Conservation (phyloP, 176 grass and related monocot species). For the Otatea glauca region DNA sequence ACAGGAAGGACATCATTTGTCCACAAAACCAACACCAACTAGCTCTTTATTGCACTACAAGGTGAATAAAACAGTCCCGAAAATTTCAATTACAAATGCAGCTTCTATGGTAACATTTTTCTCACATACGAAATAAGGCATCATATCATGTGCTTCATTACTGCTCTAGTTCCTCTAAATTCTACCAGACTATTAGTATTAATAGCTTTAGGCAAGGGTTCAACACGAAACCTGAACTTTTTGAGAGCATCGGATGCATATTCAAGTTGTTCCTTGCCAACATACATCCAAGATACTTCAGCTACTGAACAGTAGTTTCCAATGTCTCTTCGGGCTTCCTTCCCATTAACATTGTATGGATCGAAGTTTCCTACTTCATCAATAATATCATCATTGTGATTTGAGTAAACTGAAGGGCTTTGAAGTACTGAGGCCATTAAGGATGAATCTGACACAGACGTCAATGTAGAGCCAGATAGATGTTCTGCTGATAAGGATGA, state of each 20-base stretch:
- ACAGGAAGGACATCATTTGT: background rate
- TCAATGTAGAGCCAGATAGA: slow-evolving; percentile 56
- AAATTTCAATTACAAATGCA: slow-evolving; percentile 16
- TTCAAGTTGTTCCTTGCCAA: slow-evolving; percentile 86
- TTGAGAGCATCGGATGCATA: slow-evolving; percentile 86
- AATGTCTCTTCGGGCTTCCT: slow-evolving; percentile 67
- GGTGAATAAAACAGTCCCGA: background rate
- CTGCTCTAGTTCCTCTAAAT: background rate
- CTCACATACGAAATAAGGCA: background rate
- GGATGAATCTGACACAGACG: slow-evolving; percentile 74
- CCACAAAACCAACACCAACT: background rate
- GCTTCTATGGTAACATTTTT: background rate
- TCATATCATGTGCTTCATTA: background rate
- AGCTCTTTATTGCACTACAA: background rate
- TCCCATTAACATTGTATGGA: slow-evolving; percentile 85
- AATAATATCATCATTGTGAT: slow-evolving; percentile 41
- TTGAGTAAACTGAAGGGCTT: slow-evolving; percentile 66
- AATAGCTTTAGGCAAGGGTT: slow-evolving; percentile 12
- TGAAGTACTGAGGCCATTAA: slow-evolving; percentile 51
- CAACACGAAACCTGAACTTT: slow-evolving; percentile 75
- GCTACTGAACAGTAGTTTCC: slow-evolving; percentile 67
- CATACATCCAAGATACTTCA: slow-evolving; percentile 94
- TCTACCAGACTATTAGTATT: background rate
- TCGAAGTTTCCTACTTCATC: slow-evolving; percentile 66
- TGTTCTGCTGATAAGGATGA: slow-evolving; percentile 70